Percentiles rank a stretch among this genome's conserved stretches.
Conservation (phyloP, 768 basidiomycete genomes). For the Dentipellis fragilis region DNA sequence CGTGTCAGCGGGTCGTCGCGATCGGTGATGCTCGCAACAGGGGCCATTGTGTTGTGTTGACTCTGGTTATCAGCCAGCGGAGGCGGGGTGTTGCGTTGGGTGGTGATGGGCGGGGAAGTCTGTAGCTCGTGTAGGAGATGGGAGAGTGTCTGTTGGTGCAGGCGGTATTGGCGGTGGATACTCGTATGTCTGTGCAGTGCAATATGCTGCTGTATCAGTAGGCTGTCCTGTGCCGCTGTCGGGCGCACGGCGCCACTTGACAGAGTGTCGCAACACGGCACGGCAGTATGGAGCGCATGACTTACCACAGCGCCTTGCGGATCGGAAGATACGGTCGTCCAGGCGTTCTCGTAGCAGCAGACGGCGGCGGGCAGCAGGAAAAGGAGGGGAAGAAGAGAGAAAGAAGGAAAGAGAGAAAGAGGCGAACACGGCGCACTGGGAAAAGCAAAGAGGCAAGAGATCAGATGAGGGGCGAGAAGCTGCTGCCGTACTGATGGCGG, state of each 20-base stretch:
- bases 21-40: not conserved
- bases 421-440: not conserved
- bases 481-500: not conserved
- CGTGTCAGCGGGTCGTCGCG: conserved; percentile 47
- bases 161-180: not conserved
- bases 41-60: not conserved
- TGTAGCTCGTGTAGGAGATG: not conserved
- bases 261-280: too few relatives aligned
- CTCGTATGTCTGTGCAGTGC: not conserved
- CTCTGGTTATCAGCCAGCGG: not conserved
- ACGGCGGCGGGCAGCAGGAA: conserved; percentile 1
- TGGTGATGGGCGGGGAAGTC: not conserved
- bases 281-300: too few relatives aligned
- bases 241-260: too few relatives aligned
- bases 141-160: not conserved
- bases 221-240: not conserved
- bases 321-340: too few relatives aligned
- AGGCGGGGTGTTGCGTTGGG: not conserved
- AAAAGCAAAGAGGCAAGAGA: not conserved
- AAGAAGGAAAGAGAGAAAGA: not conserved
- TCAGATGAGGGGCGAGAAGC: not conserved
- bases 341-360: too few relatives aligned
- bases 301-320: too few relatives aligned
- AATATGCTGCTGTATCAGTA: not conserved
- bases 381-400: conserved; percentile 8